Percentiles rank a stretch among this genome's conserved stretches.
Evolutionary conservation across 1,284 basidiomycete genomes (phyloP).

Genomic region (Singerocomus inundabilis): DNA sequence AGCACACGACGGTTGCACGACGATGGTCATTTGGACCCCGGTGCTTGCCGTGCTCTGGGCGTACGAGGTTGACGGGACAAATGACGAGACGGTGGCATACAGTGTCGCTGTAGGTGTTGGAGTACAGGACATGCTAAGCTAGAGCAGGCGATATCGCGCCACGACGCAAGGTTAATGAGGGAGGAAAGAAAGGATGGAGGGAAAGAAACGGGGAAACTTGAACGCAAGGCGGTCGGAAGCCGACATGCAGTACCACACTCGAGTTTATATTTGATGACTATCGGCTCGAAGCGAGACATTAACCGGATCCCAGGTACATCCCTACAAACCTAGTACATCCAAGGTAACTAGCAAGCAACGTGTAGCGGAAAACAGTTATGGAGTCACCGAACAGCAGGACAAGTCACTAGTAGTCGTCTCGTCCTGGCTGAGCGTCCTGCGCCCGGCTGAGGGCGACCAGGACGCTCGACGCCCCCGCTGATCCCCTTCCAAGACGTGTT

Average conservation of each 20-base stretch:
- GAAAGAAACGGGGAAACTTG: neutral
- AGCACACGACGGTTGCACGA: constrained; percentile 33
- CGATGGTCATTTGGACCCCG: constrained; percentile 29
- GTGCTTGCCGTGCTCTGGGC: constrained; percentile 31
- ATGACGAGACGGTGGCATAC: constrained; percentile 37
- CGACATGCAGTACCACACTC: neutral
- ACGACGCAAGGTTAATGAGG: neutral
- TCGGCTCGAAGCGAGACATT: constrained; percentile 1
- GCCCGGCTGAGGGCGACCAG: constrained; percentile 26
- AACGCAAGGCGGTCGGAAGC: too few species aligned
- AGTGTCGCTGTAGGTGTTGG: constrained; percentile 38
- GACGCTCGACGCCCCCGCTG: constrained; percentile 19
- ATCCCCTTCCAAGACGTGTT: constrained; percentile 1
- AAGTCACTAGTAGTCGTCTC: constrained; percentile 21
- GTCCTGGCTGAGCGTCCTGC: constrained; percentile 19
- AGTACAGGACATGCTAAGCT: constrained; percentile 31
- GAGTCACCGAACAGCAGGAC: constrained; percentile 1
- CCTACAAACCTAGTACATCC: neutral
- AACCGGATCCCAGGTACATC: neutral
- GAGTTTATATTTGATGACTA: constrained; percentile 6
- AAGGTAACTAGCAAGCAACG: neutral
- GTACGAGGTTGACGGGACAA: constrained; percentile 36
- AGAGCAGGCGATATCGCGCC: neutral
- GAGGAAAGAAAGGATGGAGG: neutral
- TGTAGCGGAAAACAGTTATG: neutral